Evolutionary conservation across 305 asterid genomes (phyloP).

Genomic region (Fraxinus albicans): DNA sequence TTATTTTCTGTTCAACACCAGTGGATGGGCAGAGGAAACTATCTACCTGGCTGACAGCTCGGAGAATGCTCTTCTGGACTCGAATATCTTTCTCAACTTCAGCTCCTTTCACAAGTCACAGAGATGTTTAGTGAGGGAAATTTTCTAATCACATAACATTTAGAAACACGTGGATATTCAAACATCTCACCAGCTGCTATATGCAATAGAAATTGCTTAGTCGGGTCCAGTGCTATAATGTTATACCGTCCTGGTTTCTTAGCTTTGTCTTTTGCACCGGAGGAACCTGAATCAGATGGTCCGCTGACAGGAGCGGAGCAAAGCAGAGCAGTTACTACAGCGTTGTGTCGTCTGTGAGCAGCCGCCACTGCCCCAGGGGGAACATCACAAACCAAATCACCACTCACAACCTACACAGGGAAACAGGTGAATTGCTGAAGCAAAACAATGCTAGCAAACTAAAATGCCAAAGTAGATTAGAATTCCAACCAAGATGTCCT

Average conservation of each 20-base stretch:
- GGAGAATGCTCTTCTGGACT: slow-evolving; percentile 85
- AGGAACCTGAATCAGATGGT: slow-evolving; percentile 75
- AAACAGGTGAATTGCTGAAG: slow-evolving; percentile 26
- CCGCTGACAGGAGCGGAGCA: slow-evolving; percentile 91
- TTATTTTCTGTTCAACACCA: neutral
- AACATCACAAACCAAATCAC: slow-evolving; percentile 91
- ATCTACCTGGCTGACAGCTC: slow-evolving; percentile 84
- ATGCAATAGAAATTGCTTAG: slow-evolving; percentile 82
- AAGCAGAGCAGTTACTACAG: slow-evolving; percentile 94
- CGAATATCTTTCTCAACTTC: slow-evolving; percentile 82
- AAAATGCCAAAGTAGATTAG: slow-evolving; percentile 18
- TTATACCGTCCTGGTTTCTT: slow-evolving; percentile 77
- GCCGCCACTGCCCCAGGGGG: slow-evolving; percentile 95
- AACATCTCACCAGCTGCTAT: slow-evolving; percentile 79
- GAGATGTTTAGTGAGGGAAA: slow-evolving; percentile 24
- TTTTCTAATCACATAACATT: slow-evolving; percentile 15
- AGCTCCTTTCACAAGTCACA: slow-evolving; percentile 51
- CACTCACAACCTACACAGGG: slow-evolving; percentile 80
- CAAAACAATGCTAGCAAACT: slow-evolving; percentile 16
- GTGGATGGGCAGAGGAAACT: slow-evolving; percentile 22
- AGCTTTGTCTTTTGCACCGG: slow-evolving; percentile 89
- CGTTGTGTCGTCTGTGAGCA: slow-evolving; percentile 92
- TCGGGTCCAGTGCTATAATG: slow-evolving; percentile 86
- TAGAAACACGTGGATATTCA: slow-evolving; percentile 13
- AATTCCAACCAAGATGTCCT: slow-evolving; percentile 77